Evolutionary conservation across 2,329 filamentous ascomycete genomes (phyloP).

Genomic region (Penicillium fuscoglaucum): DNA sequence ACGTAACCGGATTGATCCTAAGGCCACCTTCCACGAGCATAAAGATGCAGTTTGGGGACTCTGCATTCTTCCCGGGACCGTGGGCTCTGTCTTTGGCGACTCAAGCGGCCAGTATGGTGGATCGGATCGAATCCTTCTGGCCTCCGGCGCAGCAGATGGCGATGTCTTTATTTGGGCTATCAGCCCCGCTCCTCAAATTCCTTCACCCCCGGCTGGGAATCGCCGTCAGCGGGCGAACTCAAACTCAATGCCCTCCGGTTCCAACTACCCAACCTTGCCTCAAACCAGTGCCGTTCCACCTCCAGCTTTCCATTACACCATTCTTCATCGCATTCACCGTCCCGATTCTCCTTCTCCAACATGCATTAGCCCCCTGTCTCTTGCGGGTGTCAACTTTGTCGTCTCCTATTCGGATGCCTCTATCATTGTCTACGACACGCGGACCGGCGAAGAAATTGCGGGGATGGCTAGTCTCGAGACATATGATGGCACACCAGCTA

Average conservation of each 20-base stretch:
- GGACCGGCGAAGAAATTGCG: slow-evolving; percentile 86
- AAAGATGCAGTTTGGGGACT: slow-evolving; percentile 96
- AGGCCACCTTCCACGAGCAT: slow-evolving; percentile 89
- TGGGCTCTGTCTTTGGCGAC: slow-evolving; percentile 75
- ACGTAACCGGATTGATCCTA: slow-evolving; percentile 87
- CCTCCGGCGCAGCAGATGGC: slow-evolving; percentile 86
- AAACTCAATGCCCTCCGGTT: slow-evolving; percentile 93
- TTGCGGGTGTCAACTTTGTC: slow-evolving; percentile 82
- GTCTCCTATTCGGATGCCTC: slow-evolving; percentile 90
- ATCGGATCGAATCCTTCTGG: slow-evolving; percentile 83
- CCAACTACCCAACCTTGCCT: slow-evolving; percentile 84
- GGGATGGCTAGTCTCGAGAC: slow-evolving; percentile 93
- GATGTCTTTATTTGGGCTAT: slow-evolving; percentile 93
- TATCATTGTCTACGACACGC: slow-evolving; percentile 87
- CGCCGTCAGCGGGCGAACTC: slow-evolving; percentile 81
- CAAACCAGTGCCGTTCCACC: slow-evolving; percentile 83
- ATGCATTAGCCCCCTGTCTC: slow-evolving; percentile 85
- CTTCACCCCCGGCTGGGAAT: slow-evolving; percentile 68
- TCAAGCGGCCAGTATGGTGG: slow-evolving; percentile 72
- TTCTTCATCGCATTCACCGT: slow-evolving; percentile 82
- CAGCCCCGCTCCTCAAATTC: slow-evolving; percentile 57
- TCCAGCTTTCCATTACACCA: slow-evolving; percentile 82
- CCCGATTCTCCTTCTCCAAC: slow-evolving; percentile 74
- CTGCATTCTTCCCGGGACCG: slow-evolving; percentile 82
- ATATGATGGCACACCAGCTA: slow-evolving; percentile 81